Conservation (phyloP, 345 rosid species). For the Euphorbia tirucalli region DNA sequence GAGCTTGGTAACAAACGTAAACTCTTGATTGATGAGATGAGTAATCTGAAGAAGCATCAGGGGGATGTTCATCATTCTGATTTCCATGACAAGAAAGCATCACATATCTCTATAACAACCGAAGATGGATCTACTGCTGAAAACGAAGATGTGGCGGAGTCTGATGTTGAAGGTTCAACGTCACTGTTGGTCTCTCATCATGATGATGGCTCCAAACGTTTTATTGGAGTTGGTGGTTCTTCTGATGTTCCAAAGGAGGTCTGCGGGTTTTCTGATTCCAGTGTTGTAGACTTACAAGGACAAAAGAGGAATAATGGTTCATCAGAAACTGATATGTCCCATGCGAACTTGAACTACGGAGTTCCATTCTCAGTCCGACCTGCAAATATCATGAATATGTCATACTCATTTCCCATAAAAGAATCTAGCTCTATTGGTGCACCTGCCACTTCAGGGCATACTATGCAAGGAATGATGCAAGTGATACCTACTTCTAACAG, state of each 20-base stretch:
- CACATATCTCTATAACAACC: constrained; percentile 71
- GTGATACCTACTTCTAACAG: constrained; percentile 41
- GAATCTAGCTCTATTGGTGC: constrained; percentile 51
- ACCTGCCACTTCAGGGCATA: constrained; percentile 42
- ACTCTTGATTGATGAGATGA: constrained; percentile 55
- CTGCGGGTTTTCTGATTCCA: constrained; percentile 46
- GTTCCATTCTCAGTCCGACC: constrained; percentile 58
- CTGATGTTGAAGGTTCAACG: constrained; percentile 85
- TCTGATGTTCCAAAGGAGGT: constrained; percentile 49
- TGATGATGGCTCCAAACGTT: constrained; percentile 49
- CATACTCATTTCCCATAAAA: constrained; percentile 47
- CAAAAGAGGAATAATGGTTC: constrained; percentile 43
- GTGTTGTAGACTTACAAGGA: constrained; percentile 37
- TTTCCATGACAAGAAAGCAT: constrained; percentile 56
- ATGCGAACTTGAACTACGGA: constrained; percentile 48
- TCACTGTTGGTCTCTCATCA: constrained; percentile 45
- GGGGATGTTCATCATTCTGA: constrained; percentile 48
- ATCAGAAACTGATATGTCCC: constrained; percentile 48
- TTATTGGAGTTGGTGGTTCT: constrained; percentile 38
- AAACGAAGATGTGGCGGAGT: constrained; percentile 93
- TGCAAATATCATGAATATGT: constrained; percentile 37
- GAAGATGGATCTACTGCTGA: constrained; percentile 92
- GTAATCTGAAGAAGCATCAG: constrained; percentile 49
- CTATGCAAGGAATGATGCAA: constrained; percentile 43
- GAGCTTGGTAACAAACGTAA: constrained; percentile 63